Base-by-base conservation (phyloP, 306 rosid genomes). In the Casuarina equisetifolia region DNA sequence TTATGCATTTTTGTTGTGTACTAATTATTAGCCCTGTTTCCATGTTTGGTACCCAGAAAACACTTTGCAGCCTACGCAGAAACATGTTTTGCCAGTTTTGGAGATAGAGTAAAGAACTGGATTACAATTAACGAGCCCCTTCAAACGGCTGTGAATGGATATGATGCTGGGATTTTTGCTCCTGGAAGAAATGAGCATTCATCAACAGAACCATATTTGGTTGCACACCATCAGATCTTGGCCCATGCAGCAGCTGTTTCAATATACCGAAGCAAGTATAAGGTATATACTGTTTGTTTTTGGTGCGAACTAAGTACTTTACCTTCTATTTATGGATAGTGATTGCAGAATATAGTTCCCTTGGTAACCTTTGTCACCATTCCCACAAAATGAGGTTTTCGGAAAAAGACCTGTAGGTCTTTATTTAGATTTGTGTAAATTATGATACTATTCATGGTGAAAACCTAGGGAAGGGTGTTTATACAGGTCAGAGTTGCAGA, bases 71-170 rank as follows among this genome's bases (percentile, higher is more conserved):
- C 77, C 83, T 94, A 94, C 53, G 96, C 97, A 45, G 97, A 94
- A 49, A 80, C 96, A 72, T 94, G 98, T 89, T 94, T 94, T 75
- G 88, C 89, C 78, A 89, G 81, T 83, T 94, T 94, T 84, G 98
- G 98, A 11, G 98, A 94, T 80, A 90, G 98, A 83, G 98, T 92
- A 76, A 94, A 94, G 87, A 76, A 83, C 84, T 94, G 98, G 97
- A 83, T 92, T 73, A 88, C 98, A 52, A 6, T 92, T 71, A 94
- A 94, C 74, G 98, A 94, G 86, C 98, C 98, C 72, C 90, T 89
- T 80, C 96, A 92, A 85, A 92, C 97, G 77, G 75, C 98, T 1
- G 76, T 92, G n/a, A 88, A 92, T 73, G 98, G 98, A 70, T 85
- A 88, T 70, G 90, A 82, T 83, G 0, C 3, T 20, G 98, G 84